Conservation (phyloP, 2,329 filamentous ascomycete species). For the Colletotrichum eleusines region DNA sequence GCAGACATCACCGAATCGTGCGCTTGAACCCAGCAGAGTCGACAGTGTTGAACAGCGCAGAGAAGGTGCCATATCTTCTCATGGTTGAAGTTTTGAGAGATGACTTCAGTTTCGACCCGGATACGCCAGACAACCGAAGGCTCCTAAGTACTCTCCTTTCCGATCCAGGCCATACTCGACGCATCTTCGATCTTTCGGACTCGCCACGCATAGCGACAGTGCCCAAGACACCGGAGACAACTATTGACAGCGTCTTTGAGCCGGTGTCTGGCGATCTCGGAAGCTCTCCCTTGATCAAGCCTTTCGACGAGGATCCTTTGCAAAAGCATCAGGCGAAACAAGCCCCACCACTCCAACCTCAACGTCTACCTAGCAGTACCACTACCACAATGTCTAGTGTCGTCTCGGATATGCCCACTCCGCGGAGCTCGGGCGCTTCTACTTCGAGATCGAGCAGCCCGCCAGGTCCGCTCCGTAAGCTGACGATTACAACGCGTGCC, state of each 20-base stretch:
- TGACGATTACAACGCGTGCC: conserved; percentile 69
- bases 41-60: conserved; percentile 87
- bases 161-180: conserved; percentile 67
- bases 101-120: conserved; percentile 86
- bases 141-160: conserved; percentile 70
- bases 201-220: conserved; percentile 65
- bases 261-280: conserved; percentile 83
- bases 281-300: conserved; percentile 76
- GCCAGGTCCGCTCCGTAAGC: conserved; percentile 70
- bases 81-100: conserved; percentile 87
- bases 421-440: conserved; percentile 76
- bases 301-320: conserved; percentile 60
- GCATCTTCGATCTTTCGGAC: conserved; percentile 77
- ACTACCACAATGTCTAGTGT: conserved; percentile 67
- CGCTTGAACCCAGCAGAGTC: conserved; percentile 86
- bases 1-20: conserved; percentile 85
- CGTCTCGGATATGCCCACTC: conserved; percentile 71
- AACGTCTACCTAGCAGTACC: conserved; percentile 71
- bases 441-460: conserved; percentile 76
- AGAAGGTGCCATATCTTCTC: conserved; percentile 85
- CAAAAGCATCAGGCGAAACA: conserved; percentile 45
- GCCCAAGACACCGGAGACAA: conserved; percentile 57
- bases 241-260: conserved; percentile 83
- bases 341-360: conserved; percentile 51
- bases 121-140: conserved; percentile 77